These are phyloP conservation scores for Cochliopodium minus DNA, from an alignment of 208 protist genomes.

Conservation along the genomic window DNA sequence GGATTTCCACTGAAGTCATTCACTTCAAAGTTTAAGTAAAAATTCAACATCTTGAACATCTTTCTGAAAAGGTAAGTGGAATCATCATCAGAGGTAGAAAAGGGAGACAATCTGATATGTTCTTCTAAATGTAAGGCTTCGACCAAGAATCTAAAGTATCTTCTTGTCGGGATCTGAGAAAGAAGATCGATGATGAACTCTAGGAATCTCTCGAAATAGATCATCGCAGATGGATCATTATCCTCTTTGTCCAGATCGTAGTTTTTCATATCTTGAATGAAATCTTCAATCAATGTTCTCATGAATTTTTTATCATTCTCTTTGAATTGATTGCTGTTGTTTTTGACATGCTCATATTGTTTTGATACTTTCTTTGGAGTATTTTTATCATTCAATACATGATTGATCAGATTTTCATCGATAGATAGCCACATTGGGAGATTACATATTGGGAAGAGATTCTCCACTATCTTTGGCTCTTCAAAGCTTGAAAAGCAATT, in stretches of 20 bases:
- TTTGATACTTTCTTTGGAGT: too few species aligned
- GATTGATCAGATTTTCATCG: too few species aligned
- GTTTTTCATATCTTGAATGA: too few species aligned
- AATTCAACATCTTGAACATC: slow-evolving; percentile 36
- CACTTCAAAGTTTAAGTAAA: slow-evolving; percentile 50
- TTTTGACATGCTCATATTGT: too few species aligned
- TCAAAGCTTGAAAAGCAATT: too few species aligned
- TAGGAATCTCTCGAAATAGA: slow-evolving; percentile 28
- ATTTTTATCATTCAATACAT: too few species aligned
- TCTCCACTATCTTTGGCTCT: too few species aligned
- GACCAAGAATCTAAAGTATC: slow-evolving; percentile 49
- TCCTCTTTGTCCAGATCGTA: neutral
- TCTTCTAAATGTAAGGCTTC: slow-evolving; percentile 37
- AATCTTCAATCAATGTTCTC: too few species aligned
- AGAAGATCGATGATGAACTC: slow-evolving; percentile 61
- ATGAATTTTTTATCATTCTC: too few species aligned
- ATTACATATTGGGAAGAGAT: too few species aligned
- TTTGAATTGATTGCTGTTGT: too few species aligned
- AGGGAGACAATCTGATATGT: slow-evolving; percentile 12
- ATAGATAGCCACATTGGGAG: too few species aligned
- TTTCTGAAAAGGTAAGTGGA: slow-evolving; percentile 28
- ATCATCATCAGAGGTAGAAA: neutral
- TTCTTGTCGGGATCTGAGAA: slow-evolving; percentile 52
- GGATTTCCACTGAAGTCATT: slow-evolving; percentile 44
- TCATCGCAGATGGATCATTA: neutral